phyloP scores from a whole-genome alignment of 768 basidiomycete species.

The Mycena vitilis region DNA sequence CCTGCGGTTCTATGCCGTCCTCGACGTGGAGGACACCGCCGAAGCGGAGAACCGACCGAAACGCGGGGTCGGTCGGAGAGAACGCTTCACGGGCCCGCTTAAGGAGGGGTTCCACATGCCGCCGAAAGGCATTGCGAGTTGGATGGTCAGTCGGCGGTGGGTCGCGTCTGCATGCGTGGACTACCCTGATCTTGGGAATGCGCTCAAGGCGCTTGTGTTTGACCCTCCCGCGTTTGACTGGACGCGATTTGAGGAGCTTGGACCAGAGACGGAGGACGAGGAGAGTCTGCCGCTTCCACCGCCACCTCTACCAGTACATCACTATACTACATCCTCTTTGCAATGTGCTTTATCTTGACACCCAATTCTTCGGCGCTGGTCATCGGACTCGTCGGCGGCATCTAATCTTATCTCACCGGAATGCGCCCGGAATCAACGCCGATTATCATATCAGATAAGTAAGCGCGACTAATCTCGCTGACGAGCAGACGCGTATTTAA shows the following conservation, averaged over 20 bases:
- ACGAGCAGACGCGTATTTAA: slow-evolving; percentile 2
- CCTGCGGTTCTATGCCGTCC: slow-evolving; percentile 65
- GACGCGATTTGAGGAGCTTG: slow-evolving; percentile 60
- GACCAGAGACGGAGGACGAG: slow-evolving; percentile 58
- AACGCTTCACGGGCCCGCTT: slow-evolving; percentile 62
- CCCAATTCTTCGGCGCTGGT: too few relatives aligned
- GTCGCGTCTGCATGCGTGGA: slow-evolving; percentile 51
- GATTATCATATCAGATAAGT: neutral
- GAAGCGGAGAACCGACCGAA: slow-evolving; percentile 63
- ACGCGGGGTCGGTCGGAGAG: slow-evolving; percentile 67
- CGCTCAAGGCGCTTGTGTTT: slow-evolving; percentile 56
- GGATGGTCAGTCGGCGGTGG: slow-evolving; percentile 86
- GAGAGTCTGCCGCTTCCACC: slow-evolving; percentile 36
- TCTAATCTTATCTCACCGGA: neutral
- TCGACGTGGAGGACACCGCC: slow-evolving; percentile 68
- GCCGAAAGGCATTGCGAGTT: slow-evolving; percentile 70
- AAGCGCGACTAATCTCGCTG: neutral
- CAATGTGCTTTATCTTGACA: slow-evolving; percentile 50
- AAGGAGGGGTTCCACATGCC: slow-evolving; percentile 72
- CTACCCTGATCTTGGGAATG: slow-evolving; percentile 60
- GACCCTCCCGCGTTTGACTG: slow-evolving; percentile 65
- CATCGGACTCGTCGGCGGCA: too few relatives aligned
- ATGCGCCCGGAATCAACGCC: neutral
- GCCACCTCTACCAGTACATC: slow-evolving; percentile 37
- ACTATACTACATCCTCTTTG: slow-evolving; percentile 46